Evolutionary conservation across 768 basidiomycete species (phyloP).

Genomic region (Pleurotus ostreatus): DNA sequence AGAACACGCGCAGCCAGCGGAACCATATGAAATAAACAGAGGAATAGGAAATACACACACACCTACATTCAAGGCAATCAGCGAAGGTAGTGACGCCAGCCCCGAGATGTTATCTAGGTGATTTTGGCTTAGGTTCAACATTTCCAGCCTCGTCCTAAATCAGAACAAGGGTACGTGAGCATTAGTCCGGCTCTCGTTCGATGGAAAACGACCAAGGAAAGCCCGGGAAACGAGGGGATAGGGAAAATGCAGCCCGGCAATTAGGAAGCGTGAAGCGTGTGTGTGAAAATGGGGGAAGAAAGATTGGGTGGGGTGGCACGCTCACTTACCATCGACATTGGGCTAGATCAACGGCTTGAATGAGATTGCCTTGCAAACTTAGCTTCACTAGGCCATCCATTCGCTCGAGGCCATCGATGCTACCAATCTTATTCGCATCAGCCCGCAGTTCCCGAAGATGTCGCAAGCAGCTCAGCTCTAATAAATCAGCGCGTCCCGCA

Average conservation of each 20-base stretch:
- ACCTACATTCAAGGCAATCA: conserved; percentile 84
- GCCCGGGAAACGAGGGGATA: conserved; percentile 10
- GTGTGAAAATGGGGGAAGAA: conserved; percentile 12
- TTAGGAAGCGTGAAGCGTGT: conserved; percentile 3
- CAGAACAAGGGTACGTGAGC: conserved; percentile 14
- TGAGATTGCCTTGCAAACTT: conserved; percentile 71
- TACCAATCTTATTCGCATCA: conserved; percentile 79
- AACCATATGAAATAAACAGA: no score
- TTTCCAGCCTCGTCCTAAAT: conserved; percentile 63
- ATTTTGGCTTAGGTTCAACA: conserved; percentile 81
- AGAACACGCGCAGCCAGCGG: no score
- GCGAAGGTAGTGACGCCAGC: conserved; percentile 53
- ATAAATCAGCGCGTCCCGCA: conserved; percentile 8
- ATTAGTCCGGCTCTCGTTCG: not conserved
- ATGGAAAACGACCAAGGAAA: not conserved
- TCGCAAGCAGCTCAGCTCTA: conserved; percentile 81
- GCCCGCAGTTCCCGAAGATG: conserved; percentile 87
- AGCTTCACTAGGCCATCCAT: conserved; percentile 84
- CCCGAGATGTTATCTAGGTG: conserved; percentile 54
- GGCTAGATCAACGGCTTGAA: conserved; percentile 57
- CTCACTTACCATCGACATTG: conserved; percentile 63
- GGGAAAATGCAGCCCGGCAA: conserved; percentile 12
- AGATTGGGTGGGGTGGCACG: not conserved
- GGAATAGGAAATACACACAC: conserved; percentile 26
- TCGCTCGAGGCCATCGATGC: conserved; percentile 69